These are phyloP conservation scores for Globisporangium cylindrosporum DNA, from an alignment of 352 stramenopile genomes.

Conservation along the genomic window DNA sequence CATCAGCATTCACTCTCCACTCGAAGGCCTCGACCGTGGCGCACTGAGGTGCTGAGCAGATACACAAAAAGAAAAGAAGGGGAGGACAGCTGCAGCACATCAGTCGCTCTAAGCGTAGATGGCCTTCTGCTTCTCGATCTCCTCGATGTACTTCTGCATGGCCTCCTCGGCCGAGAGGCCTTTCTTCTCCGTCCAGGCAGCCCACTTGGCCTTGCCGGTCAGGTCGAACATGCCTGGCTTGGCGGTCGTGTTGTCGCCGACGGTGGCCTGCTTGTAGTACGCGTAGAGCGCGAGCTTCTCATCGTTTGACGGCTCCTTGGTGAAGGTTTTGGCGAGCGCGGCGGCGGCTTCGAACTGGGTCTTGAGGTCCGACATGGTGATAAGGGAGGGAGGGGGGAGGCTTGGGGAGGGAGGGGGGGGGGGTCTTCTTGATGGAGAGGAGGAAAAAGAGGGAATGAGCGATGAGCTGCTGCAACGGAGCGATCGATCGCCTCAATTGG, in stretches of 20 bases:
- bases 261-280: slow-evolving; percentile 89
- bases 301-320: slow-evolving; percentile 79
- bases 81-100: neutral
- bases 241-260: slow-evolving; percentile 81
- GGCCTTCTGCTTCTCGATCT: slow-evolving; percentile 83
- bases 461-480: neutral
- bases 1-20: neutral
- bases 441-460: slow-evolving; percentile 18
- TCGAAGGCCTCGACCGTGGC: neutral
- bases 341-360: slow-evolving; percentile 81
- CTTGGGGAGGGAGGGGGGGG: neutral
- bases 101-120: slow-evolving; percentile 60
- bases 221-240: slow-evolving; percentile 88
- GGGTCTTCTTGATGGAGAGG: slow-evolving; percentile 12
- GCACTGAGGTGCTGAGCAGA: neutral
- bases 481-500: neutral
- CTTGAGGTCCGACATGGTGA: slow-evolving; percentile 79
- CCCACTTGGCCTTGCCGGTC: slow-evolving; percentile 87
- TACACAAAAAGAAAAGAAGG: neutral
- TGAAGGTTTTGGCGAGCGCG: slow-evolving; percentile 78
- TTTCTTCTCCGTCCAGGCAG: slow-evolving; percentile 86
- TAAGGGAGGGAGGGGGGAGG: neutral
- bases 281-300: slow-evolving; percentile 89
- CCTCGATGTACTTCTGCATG: slow-evolving; percentile 86
- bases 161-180: slow-evolving; percentile 78